Evolutionary conservation across 2,329 filamentous ascomycete genomes (phyloP), one percentile per base, ranked within the genome.

Genomic region (Sporothrix globosa): DNA sequence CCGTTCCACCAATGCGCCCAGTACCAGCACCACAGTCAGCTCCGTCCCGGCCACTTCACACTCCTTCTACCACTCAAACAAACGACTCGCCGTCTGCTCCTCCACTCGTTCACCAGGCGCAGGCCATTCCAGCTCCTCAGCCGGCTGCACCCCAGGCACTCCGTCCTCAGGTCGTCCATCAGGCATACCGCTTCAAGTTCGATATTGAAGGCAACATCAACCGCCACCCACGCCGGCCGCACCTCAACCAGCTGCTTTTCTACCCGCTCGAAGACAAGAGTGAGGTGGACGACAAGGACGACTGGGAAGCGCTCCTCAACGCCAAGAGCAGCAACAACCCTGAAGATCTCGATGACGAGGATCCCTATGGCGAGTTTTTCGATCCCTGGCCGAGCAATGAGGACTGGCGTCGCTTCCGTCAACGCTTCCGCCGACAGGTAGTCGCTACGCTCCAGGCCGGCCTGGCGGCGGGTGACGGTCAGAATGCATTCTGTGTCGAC

Each of bases 191-290:
- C 70, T 83, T 81, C 77, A 82, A 82, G 73, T 83, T 82, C 72
- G 82, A 83, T 75, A 80, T 83, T 68, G 82, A 83, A 70, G 78
- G 79, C 71, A 82, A 82, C 75, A 80, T 83, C 75, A 83, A 83
- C 75, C 77, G 80, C 71, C 80, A 79, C 69, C 78, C 81, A 4
- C 79, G 81, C 14, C 79, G 81, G 3, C 82, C 82, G 7, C 81
- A 83, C 69, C 77, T 80, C 67, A 82, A 82, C 73, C 78, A 80
- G 72, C 75, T 82, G 61, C 73, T 79, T 5, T 79, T 79, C 73
- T 82, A 81, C 74, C 78, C 79, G 24, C 75, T 81, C 2, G 74
- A 75, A 3, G 34, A 48, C 39, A 61, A 27, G 7, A 34, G 21
- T 63, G 70, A 76, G 5, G 75, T 77, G 70, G 76, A 79, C 44